Evolutionary conservation across 106 monocot genomes (phyloP), one percentile per base, ranked within the genome.

Genomic region (Dendrobium huoshanense): DNA sequence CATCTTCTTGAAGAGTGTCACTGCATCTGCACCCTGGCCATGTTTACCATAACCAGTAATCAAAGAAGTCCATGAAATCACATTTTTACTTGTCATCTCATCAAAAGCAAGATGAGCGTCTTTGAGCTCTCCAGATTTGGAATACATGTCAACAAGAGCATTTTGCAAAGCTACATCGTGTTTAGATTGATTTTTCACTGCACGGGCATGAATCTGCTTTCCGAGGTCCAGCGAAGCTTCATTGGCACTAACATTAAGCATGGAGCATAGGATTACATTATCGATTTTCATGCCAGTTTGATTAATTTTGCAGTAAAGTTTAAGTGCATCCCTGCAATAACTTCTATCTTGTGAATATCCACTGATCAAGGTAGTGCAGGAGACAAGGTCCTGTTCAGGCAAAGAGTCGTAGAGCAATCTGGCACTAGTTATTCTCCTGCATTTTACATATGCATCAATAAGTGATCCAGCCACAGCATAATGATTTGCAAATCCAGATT

Each of bases 391-490:
- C 55, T 56, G 84, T 56, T 82, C 76, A 51, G 24, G 79, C 83
- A 88, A 77, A 54, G 86, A 87, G 44, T 92, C 85, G 77, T 89
- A 94, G 19, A 94, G 27, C 56, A 65, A 43, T 55, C 77, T 87
- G 59, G 96, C 96, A 61, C 44, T 87, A 18, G 19, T 29, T 73
- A 92, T 81, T 55, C 79, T 85, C 77, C 58, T 86, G 82, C 86
- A 90, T 87, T 92, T 97, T 78, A 89, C 94, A 86, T 97, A 97
- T 59, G 91, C 90, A 85, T 96, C 87, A 76, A 96, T 88, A 7
- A 96, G 77, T 55, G 96, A 91, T 78, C 91, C 89, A 75, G 67
- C 73, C 47, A 88, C 91, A 41, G 88, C 29, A 41, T 16, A 31
- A 55, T 93, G 77, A 80, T 48, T 31, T 24, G 55, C 48, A 73